phyloP scores from a whole-genome alignment of 148 eudicot species.

The Vaccinium vitisidaea region DNA sequence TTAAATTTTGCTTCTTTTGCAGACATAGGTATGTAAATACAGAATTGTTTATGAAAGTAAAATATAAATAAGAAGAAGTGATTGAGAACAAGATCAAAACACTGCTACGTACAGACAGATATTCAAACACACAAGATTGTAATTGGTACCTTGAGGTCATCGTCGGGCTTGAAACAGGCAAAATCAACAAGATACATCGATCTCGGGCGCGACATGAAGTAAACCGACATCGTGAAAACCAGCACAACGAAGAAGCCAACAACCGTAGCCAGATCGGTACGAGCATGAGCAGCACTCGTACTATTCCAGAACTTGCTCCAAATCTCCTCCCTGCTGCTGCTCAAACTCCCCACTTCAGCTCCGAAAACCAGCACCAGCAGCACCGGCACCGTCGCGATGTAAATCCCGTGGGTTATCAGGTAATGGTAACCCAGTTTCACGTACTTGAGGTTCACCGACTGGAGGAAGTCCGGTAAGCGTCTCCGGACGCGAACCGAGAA shows the following conservation, averaged over 20 bases:
- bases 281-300: constrained; percentile 19
- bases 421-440: constrained; percentile 92
- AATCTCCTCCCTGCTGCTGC: constrained; percentile 56
- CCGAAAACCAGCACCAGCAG: constrained; percentile 59
- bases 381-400: constrained; percentile 71
- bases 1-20: too few species aligned
- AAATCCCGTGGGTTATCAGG: constrained; percentile 69
- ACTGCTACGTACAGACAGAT: too few species aligned
- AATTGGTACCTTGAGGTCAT: constrained; percentile 68
- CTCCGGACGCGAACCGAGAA: constrained; percentile 83
- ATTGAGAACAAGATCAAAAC: too few species aligned
- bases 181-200: constrained; percentile 82
- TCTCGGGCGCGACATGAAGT: constrained; percentile 71
- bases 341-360: constrained; percentile 69
- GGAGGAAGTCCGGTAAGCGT: constrained; percentile 70
- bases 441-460: constrained; percentile 89
- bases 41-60: too few species aligned
- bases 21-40: too few species aligned
- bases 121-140: too few species aligned
- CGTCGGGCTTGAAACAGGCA: constrained; percentile 74
- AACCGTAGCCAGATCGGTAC: constrained; percentile 66
- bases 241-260: constrained; percentile 67
- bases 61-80: too few species aligned
- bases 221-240: constrained; percentile 64
- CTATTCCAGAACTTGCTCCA: constrained; percentile 66